A percentile compares a stretch with the other conserved stretches of the same genome.
phyloP scores from a whole-genome alignment of 768 basidiomycete species.

The Rhodosporidiobolus sp. region DNA sequence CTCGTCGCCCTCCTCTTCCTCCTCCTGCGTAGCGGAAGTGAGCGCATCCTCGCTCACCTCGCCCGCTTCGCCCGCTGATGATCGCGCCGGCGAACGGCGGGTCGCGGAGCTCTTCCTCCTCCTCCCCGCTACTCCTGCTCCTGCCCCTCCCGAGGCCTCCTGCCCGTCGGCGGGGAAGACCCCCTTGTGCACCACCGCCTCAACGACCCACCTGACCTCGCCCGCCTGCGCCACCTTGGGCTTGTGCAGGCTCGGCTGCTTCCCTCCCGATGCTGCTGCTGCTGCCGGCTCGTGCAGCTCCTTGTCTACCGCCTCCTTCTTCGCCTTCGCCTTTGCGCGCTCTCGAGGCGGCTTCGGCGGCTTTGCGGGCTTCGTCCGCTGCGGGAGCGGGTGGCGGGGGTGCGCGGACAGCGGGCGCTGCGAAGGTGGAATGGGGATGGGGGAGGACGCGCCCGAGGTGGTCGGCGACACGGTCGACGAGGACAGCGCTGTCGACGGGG shows the following conservation, averaged over 20 bases:
- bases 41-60: not conserved
- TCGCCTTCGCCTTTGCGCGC: not conserved
- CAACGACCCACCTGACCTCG: conserved; percentile 15
- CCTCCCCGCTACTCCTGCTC: not conserved
- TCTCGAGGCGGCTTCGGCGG: not conserved
- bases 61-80: not conserved
- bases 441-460: not conserved
- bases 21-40: not conserved
- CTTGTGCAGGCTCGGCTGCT: too few relatives aligned
- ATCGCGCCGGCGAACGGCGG: not conserved
- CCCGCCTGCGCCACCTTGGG: not conserved
- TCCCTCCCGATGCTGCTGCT: not conserved
- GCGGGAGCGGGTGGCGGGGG: not conserved
- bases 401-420: not conserved
- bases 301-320: too few relatives aligned
- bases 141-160: too few relatives aligned
- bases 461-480: not conserved
- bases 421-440: not conserved
- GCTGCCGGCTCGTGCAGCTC: too few relatives aligned
- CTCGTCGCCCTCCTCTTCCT: not conserved
- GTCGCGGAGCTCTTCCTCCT: conserved; percentile 9
- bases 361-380: not conserved
- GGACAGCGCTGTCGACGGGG: not conserved
- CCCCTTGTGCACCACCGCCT: conserved; percentile 14
- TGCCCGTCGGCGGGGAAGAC: too few relatives aligned